These are phyloP conservation scores for Mortierella sp. DNA, from an alignment of 371 early-diverging fungal species.

Conservation along the genomic window DNA sequence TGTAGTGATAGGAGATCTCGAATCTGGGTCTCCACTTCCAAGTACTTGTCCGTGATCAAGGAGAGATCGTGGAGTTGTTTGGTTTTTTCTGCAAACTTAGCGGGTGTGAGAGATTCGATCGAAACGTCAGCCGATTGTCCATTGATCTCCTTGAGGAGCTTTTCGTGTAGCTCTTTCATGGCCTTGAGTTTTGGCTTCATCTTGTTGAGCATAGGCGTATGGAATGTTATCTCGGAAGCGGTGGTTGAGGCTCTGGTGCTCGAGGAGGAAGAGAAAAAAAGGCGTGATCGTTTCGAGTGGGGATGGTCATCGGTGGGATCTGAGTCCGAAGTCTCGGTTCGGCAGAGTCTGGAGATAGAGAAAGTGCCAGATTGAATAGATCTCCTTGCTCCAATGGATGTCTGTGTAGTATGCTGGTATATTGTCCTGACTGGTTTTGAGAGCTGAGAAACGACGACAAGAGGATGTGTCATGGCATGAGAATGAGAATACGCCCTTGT, in stretches of 20 bases:
- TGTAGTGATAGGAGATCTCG: conserved; percentile 32
- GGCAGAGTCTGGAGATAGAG: background rate
- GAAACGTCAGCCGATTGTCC: conserved; percentile 9
- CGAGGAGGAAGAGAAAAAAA: conserved; percentile 9
- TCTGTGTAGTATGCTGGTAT: no score
- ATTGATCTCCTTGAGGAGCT: conserved; percentile 42
- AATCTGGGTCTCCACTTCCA: conserved; percentile 26
- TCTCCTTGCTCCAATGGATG: no score
- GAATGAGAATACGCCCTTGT: no score
- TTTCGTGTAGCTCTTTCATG: conserved; percentile 45
- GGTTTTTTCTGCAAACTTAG: conserved; percentile 47
- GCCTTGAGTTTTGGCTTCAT: conserved; percentile 43
- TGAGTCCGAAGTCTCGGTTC: no score
- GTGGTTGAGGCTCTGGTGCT: background rate
- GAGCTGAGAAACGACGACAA: no score
- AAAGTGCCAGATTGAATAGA: conserved; percentile 8
- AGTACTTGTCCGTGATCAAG: conserved; percentile 31
- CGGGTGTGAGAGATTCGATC: conserved; percentile 19
- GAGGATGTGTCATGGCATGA: background rate
- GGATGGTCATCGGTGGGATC: background rate
- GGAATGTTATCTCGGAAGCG: conserved; percentile 12
- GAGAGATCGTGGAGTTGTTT: conserved; percentile 51
- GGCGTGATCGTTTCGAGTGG: background rate
- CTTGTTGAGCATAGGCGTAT: conserved; percentile 51
- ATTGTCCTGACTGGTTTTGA: no score